phyloP scores from a whole-genome alignment of 2,329 filamentous ascomycete genomes.

The Neurospora crassa region DNA sequence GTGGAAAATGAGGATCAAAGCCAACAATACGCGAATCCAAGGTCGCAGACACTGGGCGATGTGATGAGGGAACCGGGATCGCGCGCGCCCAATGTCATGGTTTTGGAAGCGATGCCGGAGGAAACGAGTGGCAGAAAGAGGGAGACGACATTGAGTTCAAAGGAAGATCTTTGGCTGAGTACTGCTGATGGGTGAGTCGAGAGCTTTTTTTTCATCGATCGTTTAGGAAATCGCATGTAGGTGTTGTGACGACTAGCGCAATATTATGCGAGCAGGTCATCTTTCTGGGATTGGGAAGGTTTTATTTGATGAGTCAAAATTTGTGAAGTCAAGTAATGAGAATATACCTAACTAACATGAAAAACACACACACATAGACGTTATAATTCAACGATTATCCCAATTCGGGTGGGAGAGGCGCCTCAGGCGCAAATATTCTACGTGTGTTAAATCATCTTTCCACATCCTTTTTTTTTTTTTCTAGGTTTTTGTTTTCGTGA shows the following conservation, averaged over 20 bases:
- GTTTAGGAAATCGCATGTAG: not conserved
- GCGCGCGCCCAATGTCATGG: conserved; percentile 28
- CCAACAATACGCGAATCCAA: not conserved
- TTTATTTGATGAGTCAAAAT: not conserved
- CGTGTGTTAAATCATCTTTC: conserved; percentile 14
- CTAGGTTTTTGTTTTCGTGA: not conserved
- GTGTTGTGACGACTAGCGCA: not conserved
- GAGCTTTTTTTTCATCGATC: not conserved
- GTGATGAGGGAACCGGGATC: conserved; percentile 31
- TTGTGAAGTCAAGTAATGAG: not conserved
- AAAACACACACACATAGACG: conserved; percentile 22
- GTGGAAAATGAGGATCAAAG: conserved; percentile 2
- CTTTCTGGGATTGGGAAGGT: not conserved
- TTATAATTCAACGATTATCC: conserved; percentile 35
- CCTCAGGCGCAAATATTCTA: conserved; percentile 35
- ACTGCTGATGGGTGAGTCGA: conserved; percentile 36
- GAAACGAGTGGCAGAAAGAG: conserved; percentile 17
- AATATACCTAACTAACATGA: conserved; percentile 10
- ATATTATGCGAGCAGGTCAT: not conserved
- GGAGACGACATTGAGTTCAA: conserved; percentile 27
- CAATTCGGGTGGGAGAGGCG: conserved; percentile 31
- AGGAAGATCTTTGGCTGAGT: conserved; percentile 38
- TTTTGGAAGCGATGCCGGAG: conserved; percentile 27
- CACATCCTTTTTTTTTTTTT: not conserved
- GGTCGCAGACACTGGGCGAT: conserved; percentile 25